Conservation (phyloP, 1,284 basidiomycete genomes). For the Fomes fomentarius region DNA sequence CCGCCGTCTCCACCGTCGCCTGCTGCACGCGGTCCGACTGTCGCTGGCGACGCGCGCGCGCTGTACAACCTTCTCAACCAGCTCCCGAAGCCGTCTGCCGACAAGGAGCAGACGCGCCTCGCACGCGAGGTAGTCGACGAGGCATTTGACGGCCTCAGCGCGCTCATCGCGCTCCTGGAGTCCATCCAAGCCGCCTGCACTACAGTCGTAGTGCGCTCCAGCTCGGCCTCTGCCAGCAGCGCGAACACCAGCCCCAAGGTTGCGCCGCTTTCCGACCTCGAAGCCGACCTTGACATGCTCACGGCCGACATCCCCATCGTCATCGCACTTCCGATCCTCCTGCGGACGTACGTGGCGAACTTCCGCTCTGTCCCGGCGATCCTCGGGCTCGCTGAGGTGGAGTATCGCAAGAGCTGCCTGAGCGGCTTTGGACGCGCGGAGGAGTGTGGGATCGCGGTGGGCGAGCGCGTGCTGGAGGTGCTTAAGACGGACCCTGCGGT, state of each 20-base stretch:
- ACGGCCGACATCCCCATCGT: conserved; percentile 69
- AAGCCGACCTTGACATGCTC: conserved; percentile 43
- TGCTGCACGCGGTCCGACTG: conserved; percentile 37
- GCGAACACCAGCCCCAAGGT: conserved; percentile 15
- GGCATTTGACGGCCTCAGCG: conserved; percentile 64
- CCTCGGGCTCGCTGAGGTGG: conserved; percentile 59
- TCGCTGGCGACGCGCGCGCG: conserved; percentile 59
- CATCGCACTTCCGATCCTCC: conserved; percentile 67
- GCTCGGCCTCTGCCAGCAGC: background rate
- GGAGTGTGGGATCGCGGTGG: conserved; percentile 64
- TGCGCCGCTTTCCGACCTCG: conserved; percentile 41
- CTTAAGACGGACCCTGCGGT: conserved; percentile 37
- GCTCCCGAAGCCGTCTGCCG: conserved; percentile 62
- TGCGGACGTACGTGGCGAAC: conserved; percentile 42
- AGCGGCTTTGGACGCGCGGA: conserved; percentile 77
- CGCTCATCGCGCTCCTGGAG: conserved; percentile 61
- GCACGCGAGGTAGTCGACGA: conserved; percentile 79
- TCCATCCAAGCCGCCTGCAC: conserved; percentile 39
- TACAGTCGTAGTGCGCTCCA: background rate
- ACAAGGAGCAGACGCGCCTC: conserved; percentile 48
- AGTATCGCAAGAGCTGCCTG: conserved; percentile 68
- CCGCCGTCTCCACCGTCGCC: conserved; percentile 60
- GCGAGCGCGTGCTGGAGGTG: conserved; percentile 54
- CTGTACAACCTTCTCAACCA: conserved; percentile 59
- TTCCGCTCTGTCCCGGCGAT: conserved; percentile 51